Percentiles rank a stretch among this genome's conserved stretches.
Conservation (phyloP, 23 red algal species). For the Gracilariopsis chorda region DNA sequence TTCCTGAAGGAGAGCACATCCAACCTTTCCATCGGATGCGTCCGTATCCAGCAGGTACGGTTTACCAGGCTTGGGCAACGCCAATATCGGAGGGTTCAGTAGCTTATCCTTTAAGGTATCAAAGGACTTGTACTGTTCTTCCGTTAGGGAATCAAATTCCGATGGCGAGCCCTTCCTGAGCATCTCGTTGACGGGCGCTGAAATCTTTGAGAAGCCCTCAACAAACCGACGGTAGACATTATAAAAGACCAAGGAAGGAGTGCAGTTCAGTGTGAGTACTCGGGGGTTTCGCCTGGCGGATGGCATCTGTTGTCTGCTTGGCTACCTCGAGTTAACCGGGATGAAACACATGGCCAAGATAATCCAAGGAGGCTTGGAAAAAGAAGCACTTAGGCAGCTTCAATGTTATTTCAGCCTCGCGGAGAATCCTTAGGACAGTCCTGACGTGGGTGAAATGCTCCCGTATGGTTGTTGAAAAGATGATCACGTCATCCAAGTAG, state of each 20-base stretch:
- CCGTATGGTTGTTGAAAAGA: no score
- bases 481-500: no score
- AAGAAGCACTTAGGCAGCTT: no score
- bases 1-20: constrained; percentile 3
- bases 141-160: neutral
- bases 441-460: neutral
- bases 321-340: constrained; percentile 8
- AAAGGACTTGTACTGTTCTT: neutral
- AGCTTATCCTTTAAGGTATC: constrained; percentile 3
- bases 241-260: no score
- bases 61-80: neutral
- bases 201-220: neutral
- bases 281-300: neutral
- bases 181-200: neutral
- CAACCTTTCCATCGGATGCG: neutral
- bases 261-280: no score
- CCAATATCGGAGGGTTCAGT: constrained; percentile 22
- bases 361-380: no score
- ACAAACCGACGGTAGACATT: constrained; percentile 22
- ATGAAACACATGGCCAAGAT: no score
- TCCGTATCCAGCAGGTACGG: neutral
- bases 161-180: neutral
- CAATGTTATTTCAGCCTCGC: no score
- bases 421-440: neutral
- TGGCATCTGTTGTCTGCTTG: neutral